Evolutionary conservation across 176 grass and related monocot genomes (phyloP).

Genomic region (Themeda triandra): DNA sequence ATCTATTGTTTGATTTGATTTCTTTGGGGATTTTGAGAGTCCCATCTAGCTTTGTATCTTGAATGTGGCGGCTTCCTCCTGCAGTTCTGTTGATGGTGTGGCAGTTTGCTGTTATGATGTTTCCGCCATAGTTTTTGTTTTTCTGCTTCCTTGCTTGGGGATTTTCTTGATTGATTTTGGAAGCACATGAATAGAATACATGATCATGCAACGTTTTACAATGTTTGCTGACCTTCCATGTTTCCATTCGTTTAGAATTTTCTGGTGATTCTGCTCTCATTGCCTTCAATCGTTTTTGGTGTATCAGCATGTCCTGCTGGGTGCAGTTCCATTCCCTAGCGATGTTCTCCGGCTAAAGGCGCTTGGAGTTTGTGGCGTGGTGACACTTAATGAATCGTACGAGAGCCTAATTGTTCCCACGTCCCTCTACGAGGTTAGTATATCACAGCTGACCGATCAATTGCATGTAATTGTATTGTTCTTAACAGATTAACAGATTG

Average conservation of each 20-base stretch:
- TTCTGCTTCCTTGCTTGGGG: background rate
- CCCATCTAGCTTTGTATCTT: background rate
- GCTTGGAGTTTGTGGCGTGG: conserved; percentile 83
- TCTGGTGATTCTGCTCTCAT: conserved; percentile 10
- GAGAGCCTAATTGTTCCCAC: conserved; percentile 86
- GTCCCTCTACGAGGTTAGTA: conserved; percentile 66
- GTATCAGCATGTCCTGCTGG: conserved; percentile 79
- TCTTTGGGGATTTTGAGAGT: background rate
- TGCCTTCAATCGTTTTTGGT: background rate
- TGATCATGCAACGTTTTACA: background rate
- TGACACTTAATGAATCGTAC: conserved; percentile 92
- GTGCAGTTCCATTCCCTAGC: conserved; percentile 88
- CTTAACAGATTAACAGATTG: background rate
- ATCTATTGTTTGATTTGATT: background rate
- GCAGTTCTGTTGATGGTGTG: background rate
- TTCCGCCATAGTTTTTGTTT: background rate
- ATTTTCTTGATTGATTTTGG: background rate
- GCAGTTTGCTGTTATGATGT: background rate
- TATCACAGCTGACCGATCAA: background rate
- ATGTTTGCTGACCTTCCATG: background rate
- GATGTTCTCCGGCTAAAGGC: conserved; percentile 70
- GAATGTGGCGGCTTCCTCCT: conserved; percentile 19
- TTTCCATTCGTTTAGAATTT: background rate
- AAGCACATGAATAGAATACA: background rate
- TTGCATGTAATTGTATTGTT: background rate